Evolutionary conservation across 1,284 basidiomycete species (phyloP).

Genomic region (Marasmius tenuissimus): DNA sequence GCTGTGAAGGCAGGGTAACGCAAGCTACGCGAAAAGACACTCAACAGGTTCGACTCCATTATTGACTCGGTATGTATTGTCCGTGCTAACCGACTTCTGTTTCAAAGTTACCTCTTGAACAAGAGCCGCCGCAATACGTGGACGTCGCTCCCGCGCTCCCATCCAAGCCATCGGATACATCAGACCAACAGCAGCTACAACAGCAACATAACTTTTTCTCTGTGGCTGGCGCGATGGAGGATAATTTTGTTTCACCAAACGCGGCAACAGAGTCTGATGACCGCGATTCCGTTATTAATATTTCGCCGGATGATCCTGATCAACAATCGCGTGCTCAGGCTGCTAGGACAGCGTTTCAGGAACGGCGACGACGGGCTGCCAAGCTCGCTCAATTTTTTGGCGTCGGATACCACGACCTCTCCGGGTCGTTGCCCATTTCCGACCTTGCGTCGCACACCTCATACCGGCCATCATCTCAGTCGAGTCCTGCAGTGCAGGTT

Average conservation of each 20-base stretch:
- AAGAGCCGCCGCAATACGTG: no score
- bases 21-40: not conserved
- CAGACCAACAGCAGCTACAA: not conserved
- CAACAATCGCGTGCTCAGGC: no score
- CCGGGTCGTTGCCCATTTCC: slow-evolving; percentile 20
- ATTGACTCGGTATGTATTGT: no score
- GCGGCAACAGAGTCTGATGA: not conserved
- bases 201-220: not conserved
- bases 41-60: not conserved
- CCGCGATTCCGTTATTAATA: not conserved
- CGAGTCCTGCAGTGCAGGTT: slow-evolving; percentile 23
- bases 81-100: no score
- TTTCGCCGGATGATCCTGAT: not conserved
- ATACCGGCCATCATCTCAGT: slow-evolving; percentile 4
- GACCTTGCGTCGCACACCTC: not conserved
- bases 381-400: slow-evolving; percentile 63
- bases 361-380: slow-evolving; percentile 46
- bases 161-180: not conserved
- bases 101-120: no score
- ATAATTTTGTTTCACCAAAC: not conserved
- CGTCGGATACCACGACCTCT: slow-evolving; percentile 50
- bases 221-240: not conserved
- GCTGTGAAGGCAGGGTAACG: slow-evolving; percentile 1
- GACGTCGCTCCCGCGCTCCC: not conserved
- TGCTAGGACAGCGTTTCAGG: slow-evolving; percentile 32